These are phyloP conservation scores for Crassisporium funariophilum DNA, from an alignment of 768 basidiomycete genomes.

Conservation along the genomic window DNA sequence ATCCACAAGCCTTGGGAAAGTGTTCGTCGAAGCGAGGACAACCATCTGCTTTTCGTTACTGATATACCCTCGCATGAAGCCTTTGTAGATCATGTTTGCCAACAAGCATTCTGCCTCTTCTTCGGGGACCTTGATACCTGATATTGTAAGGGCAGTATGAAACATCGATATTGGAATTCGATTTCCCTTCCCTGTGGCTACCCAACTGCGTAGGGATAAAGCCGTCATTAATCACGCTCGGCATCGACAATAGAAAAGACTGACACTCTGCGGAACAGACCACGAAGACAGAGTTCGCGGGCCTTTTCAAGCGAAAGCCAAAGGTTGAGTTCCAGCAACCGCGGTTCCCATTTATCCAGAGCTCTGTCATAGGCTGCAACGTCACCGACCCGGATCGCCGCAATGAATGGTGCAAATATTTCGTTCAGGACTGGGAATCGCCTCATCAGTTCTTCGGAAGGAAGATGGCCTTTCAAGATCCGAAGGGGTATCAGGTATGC, in stretches of 20 bases:
- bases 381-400: constrained; percentile 77
- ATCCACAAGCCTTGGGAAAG: constrained; percentile 78
- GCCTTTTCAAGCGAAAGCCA: constrained; percentile 89
- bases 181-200: constrained; percentile 68
- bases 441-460: constrained; percentile 67
- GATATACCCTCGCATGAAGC: constrained; percentile 93
- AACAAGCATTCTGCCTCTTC: constrained; percentile 94
- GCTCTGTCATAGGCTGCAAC: constrained; percentile 80
- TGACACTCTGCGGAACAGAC: constrained; percentile 78
- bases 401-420: constrained; percentile 79
- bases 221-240: constrained; percentile 4
- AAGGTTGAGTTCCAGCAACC: constrained; percentile 83
- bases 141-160: constrained; percentile 70
- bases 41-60: constrained; percentile 96
- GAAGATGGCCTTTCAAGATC: constrained; percentile 85
- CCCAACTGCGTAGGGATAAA: constrained; percentile 60
- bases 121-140: constrained; percentile 65
- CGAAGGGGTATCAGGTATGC: constrained; percentile 90
- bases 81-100: constrained; percentile 94
- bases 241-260: constrained; percentile 26
- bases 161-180: constrained; percentile 84
- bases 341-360: constrained; percentile 66
- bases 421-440: constrained; percentile 73
- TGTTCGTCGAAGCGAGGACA: constrained; percentile 76
- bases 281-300: constrained; percentile 82